These are phyloP conservation scores for Cryptococcus hybrid DNA, from an alignment of 1,284 basidiomycete genomes.

Conservation along the genomic window DNA sequence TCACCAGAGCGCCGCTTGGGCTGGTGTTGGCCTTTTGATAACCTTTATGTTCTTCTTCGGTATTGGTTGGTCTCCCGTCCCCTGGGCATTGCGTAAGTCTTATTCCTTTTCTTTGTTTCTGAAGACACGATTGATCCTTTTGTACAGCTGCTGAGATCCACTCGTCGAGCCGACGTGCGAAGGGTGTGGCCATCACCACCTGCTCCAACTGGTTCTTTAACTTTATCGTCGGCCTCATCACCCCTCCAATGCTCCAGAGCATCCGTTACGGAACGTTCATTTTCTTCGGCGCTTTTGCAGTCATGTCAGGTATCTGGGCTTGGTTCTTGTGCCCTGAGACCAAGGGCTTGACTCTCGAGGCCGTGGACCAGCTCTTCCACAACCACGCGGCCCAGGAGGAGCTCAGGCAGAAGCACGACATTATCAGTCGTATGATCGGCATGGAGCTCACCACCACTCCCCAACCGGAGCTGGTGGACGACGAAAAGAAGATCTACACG, in stretches of 20 bases:
- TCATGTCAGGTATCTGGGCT: constrained; percentile 16
- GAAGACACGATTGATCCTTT: not conserved
- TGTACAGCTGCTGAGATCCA: constrained; percentile 26
- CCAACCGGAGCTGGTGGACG: no score
- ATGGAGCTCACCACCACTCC: no score
- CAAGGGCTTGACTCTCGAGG: constrained; percentile 23
- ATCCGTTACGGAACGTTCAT: constrained; percentile 27
- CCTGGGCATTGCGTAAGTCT: not conserved
- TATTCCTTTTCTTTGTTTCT: not conserved
- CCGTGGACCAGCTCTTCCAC: constrained; percentile 26
- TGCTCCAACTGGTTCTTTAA: constrained; percentile 36
- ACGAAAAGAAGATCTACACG: no score
- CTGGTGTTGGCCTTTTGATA: constrained; percentile 28
- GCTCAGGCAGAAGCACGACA: constrained; percentile 2
- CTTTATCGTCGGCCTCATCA: constrained; percentile 30
- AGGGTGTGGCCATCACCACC: constrained; percentile 1
- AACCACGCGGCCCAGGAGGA: constrained; percentile 16
- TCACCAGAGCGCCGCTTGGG: constrained; percentile 18
- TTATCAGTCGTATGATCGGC: not conserved
- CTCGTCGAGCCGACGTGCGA: constrained; percentile 12
- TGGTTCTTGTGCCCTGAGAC: constrained; percentile 28
- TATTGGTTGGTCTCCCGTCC: constrained; percentile 19
- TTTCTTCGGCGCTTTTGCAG: constrained; percentile 25
- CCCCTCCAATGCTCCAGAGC: constrained; percentile 24
- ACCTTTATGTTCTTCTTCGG: constrained; percentile 23